Percentiles rank a stretch among this genome's conserved stretches.
phyloP scores from a whole-genome alignment of 192 early-diverging fungal species.

The Dissophora ornata region DNA sequence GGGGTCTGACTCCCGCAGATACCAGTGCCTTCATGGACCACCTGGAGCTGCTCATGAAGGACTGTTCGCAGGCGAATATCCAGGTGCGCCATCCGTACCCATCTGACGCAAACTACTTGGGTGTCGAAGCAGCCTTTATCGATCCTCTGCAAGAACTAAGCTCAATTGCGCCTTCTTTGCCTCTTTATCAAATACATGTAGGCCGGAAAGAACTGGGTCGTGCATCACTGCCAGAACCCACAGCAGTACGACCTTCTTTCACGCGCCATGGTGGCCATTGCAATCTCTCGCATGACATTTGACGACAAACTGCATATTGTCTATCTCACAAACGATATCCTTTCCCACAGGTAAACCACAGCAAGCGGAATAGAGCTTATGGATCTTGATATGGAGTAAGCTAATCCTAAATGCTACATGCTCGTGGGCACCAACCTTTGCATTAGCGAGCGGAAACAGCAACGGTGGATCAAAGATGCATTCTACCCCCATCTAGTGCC shows the following conservation, averaged over 20 bases:
- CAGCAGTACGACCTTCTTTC: conserved; percentile 49
- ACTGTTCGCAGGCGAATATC: conserved; percentile 67
- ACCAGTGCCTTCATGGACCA: conserved; percentile 37
- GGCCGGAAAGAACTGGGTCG: conserved; percentile 65
- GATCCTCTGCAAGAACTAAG: not conserved
- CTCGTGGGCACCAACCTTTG: no score
- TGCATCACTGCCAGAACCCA: conserved; percentile 56
- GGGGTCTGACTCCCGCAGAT: conserved; percentile 16
- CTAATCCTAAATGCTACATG: no score
- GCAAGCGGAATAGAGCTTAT: no score
- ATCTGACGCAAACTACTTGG: no score
- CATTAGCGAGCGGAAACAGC: conserved; percentile 58
- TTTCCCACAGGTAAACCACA: conserved; percentile 60
- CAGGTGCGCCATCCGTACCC: conserved; percentile 47
- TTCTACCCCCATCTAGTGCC: conserved; percentile 57
- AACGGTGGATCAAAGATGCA: conserved; percentile 61
- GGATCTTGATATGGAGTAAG: no score
- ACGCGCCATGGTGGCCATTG: conserved; percentile 55
- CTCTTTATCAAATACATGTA: conserved; percentile 21
- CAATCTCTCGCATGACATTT: conserved; percentile 51
- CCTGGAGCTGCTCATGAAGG: conserved; percentile 60
- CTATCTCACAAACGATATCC: conserved; percentile 64
- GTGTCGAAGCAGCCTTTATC: no score
- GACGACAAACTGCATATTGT: conserved; percentile 62
- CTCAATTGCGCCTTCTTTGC: no score